These are phyloP conservation scores for Penicillium sp. DNA, from an alignment of 2,329 filamentous ascomycete species.

Conservation along the genomic window DNA sequence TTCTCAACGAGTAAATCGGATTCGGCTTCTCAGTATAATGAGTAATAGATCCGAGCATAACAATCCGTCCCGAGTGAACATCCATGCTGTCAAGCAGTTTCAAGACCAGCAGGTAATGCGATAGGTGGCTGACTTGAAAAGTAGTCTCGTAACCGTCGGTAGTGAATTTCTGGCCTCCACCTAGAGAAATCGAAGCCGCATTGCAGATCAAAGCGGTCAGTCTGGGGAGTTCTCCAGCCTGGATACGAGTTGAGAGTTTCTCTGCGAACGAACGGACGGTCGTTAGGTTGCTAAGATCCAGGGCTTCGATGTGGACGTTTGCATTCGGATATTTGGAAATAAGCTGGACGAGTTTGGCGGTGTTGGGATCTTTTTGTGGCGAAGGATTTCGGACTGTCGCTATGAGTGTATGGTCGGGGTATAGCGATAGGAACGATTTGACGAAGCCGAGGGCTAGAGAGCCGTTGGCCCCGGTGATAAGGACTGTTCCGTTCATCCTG, in stretches of 20 bases:
- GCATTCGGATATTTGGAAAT: slow-evolving; percentile 21
- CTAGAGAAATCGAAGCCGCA: slow-evolving; percentile 42
- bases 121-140: slow-evolving; percentile 43
- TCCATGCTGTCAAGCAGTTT: slow-evolving; percentile 34
- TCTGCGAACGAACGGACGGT: slow-evolving; percentile 38
- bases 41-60: slow-evolving; percentile 34
- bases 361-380: slow-evolving; percentile 26
- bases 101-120: slow-evolving; percentile 41
- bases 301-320: slow-evolving; percentile 31
- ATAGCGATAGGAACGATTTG: slow-evolving; percentile 24
- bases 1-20: slow-evolving; percentile 37
- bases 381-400: slow-evolving; percentile 34
- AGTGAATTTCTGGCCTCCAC: slow-evolving; percentile 32
- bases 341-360: slow-evolving; percentile 22
- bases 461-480: slow-evolving; percentile 35
- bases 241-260: slow-evolving; percentile 25
- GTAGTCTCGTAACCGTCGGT: slow-evolving; percentile 41
- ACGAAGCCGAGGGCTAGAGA: slow-evolving; percentile 33
- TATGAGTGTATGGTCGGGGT: slow-evolving; percentile 17
- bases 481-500: slow-evolving; percentile 24
- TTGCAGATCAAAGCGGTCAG: slow-evolving; percentile 44
- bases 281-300: slow-evolving; percentile 39
- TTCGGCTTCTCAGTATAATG: slow-evolving; percentile 43
- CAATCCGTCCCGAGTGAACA: slow-evolving; percentile 21
- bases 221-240: slow-evolving; percentile 28